A percentile compares a stretch with the other conserved stretches of the same genome.
phyloP scores from a whole-genome alignment of 805 yeast species.

The Blastobotrys terrestris region DNA sequence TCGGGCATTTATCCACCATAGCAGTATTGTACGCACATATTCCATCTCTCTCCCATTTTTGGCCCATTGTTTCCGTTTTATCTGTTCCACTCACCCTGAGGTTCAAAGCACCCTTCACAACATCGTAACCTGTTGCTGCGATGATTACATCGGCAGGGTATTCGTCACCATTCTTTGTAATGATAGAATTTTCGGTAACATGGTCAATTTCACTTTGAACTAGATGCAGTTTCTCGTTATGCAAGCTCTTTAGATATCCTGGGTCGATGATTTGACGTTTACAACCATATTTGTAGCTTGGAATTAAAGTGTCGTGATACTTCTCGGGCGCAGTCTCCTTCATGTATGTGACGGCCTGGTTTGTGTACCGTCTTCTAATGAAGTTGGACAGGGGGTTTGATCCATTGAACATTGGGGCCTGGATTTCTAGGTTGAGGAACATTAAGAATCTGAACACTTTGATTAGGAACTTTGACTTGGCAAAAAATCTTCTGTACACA shows the following conservation, averaged over 20 bases:
- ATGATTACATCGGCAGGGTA: slow-evolving; percentile 17
- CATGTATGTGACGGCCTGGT: slow-evolving; percentile 9
- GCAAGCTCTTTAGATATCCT: slow-evolving; percentile 8
- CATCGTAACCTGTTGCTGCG: slow-evolving; percentile 17
- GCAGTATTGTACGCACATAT: slow-evolving; percentile 15
- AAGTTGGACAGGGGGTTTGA: slow-evolving; percentile 8
- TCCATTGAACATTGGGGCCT: slow-evolving; percentile 13
- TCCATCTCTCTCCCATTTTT: slow-evolving; percentile 14
- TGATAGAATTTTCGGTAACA: slow-evolving; percentile 10
- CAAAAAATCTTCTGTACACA: slow-evolving; percentile 1
- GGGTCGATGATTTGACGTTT: slow-evolving; percentile 13
- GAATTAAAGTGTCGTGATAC: slow-evolving; percentile 12
- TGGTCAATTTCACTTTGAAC: slow-evolving; percentile 10
- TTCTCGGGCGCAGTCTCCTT: slow-evolving; percentile 11
- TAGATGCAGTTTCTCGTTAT: slow-evolving; percentile 11
- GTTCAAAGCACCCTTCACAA: not conserved
- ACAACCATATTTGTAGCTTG: slow-evolving; percentile 12
- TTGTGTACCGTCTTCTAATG: slow-evolving; percentile 6
- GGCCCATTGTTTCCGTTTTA: slow-evolving; percentile 7
- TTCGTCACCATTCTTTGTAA: slow-evolving; percentile 13
- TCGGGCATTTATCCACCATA: slow-evolving; percentile 16
- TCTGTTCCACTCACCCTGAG: slow-evolving; percentile 11
- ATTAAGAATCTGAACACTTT: slow-evolving; percentile 7
- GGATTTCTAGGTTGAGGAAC: slow-evolving; percentile 11
- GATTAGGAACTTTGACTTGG: slow-evolving; percentile 3